Percentiles rank a stretch among this genome's conserved stretches.
Evolutionary conservation across 2,329 filamentous ascomycete genomes (phyloP).

Genomic region (Tolypocladium endophyticum): DNA sequence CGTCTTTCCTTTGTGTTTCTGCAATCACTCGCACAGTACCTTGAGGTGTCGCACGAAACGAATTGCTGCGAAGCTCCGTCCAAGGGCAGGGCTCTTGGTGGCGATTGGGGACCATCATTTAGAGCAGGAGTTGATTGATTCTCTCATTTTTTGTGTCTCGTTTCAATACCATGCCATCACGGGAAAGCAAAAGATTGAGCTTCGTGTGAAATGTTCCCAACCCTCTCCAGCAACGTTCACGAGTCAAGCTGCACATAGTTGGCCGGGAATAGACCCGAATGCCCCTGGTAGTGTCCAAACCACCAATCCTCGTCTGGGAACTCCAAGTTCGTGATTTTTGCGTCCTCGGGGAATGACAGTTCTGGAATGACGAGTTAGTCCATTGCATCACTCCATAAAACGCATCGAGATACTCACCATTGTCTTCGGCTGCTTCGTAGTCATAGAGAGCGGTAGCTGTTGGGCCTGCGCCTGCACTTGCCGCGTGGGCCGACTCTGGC

Average conservation of each 20-base stretch:
- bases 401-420: conserved; percentile 39
- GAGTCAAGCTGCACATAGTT: conserved; percentile 55
- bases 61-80: background rate
- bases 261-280: conserved; percentile 72
- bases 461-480: conserved; percentile 35
- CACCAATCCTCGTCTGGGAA: conserved; percentile 99
- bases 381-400: background rate
- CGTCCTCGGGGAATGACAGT: conserved; percentile 79
- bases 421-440: conserved; percentile 95
- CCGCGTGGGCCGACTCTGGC: conserved; percentile 18
- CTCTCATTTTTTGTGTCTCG: background rate
- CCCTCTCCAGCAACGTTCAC: conserved; percentile 6
- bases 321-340: conserved; percentile 71
- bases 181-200: background rate
- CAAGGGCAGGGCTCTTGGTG: background rate
- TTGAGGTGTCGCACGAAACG: background rate
- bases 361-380: conserved; percentile 25
- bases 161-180: background rate
- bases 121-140: background rate
- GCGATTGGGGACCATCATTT: background rate
- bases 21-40: background rate
- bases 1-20: background rate
- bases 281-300: conserved; percentile 76
- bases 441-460: conserved; percentile 85
- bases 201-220: background rate